Evolutionary conservation across 2,329 filamentous ascomycete species (phyloP).

Genomic region (Malbranchea zuffiana): DNA sequence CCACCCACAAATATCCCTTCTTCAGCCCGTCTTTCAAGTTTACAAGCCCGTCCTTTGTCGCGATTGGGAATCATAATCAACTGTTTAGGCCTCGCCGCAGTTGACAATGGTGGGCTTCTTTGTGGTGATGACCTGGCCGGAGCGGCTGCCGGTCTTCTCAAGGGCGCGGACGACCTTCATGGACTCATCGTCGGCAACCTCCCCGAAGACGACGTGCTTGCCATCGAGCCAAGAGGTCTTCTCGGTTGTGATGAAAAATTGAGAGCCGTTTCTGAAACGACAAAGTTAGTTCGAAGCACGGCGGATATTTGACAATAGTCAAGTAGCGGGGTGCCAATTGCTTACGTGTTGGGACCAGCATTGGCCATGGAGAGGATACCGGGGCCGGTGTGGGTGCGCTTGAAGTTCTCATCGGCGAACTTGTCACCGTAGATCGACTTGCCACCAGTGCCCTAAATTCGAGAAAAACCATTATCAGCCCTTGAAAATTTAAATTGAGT

Average conservation of each 20-base stretch:
- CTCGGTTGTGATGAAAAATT: constrained; percentile 63
- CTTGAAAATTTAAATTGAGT: no score
- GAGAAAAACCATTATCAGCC: constrained; percentile 5
- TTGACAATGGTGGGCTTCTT: constrained; percentile 46
- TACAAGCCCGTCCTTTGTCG: constrained; percentile 3
- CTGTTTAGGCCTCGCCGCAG: constrained; percentile 38
- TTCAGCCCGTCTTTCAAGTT: constrained; percentile 3
- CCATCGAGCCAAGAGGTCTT: constrained; percentile 56
- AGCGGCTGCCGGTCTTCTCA: constrained; percentile 47
- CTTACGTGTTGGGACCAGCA: constrained; percentile 81
- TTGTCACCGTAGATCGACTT: constrained; percentile 93
- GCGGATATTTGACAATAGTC: no score
- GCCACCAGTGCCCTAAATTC: constrained; percentile 67
- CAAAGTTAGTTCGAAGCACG: not conserved
- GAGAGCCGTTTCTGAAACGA: constrained; percentile 51
- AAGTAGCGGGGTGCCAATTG: constrained; percentile 11
- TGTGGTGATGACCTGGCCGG: constrained; percentile 42
- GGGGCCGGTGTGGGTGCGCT: constrained; percentile 58
- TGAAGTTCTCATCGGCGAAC: constrained; percentile 90
- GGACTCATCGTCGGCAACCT: constrained; percentile 47
- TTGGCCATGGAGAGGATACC: constrained; percentile 92
- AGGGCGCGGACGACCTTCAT: constrained; percentile 48
- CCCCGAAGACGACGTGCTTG: constrained; percentile 60
- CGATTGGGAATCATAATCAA: not conserved
- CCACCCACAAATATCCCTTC: constrained; percentile 8